These are phyloP conservation scores for Senecio squalidus DNA, from an alignment of 140 eudicot genomes.

Conservation along the genomic window DNA sequence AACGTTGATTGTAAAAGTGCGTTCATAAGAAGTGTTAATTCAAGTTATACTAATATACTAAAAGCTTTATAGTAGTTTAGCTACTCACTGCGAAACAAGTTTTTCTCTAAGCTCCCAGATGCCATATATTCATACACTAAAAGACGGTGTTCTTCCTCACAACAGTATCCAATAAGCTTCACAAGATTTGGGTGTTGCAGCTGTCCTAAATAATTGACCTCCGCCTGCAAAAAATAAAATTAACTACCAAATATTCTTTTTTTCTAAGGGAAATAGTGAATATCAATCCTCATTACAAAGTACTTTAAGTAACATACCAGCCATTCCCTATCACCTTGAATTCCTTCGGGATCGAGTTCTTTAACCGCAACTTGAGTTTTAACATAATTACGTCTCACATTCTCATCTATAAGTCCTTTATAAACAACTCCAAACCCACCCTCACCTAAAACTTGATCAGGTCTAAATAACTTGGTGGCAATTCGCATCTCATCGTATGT, in stretches of 20 bases:
- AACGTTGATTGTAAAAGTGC: too few species aligned
- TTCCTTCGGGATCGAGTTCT: conserved; percentile 93
- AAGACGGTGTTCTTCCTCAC: conserved; percentile 93
- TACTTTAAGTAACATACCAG: conserved; percentile 50
- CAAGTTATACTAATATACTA: neutral
- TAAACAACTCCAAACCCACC: conserved; percentile 98
- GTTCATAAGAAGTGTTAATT: too few species aligned
- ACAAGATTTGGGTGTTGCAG: conserved; percentile 88
- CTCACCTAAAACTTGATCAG: conserved; percentile 86
- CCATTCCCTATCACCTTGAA: conserved; percentile 99
- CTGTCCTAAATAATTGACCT: conserved; percentile 91
- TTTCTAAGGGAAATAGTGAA: neutral
- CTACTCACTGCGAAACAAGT: conserved; percentile 82
- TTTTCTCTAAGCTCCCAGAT: conserved; percentile 91
- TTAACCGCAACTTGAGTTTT: conserved; percentile 78
- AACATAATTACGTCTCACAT: conserved; percentile 69
- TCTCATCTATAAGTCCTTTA: conserved; percentile 85
- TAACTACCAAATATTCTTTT: neutral
- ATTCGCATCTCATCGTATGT: conserved; percentile 82
- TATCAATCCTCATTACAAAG: neutral
- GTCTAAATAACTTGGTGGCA: conserved; percentile 84
- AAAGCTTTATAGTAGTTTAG: conserved; percentile 7
- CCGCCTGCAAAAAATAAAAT: conserved; percentile 58
- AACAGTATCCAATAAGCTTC: conserved; percentile 92
- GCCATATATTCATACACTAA: conserved; percentile 98